These are phyloP conservation scores for Trametes punicea DNA, from an alignment of 768 basidiomycete species.

Conservation along the genomic window DNA sequence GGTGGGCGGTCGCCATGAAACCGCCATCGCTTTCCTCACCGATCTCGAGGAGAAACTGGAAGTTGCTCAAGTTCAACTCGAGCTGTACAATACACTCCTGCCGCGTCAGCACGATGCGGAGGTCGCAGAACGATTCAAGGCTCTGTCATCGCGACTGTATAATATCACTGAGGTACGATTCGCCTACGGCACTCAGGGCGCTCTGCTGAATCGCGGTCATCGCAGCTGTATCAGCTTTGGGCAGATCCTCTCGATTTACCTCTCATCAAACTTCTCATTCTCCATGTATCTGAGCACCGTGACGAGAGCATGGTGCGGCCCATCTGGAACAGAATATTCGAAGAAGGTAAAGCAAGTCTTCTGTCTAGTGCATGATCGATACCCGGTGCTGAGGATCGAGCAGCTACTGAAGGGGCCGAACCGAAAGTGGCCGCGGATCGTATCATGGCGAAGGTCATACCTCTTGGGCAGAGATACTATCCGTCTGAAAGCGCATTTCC, in stretches of 20 bases:
- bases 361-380: neutral
- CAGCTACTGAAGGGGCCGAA: conserved; percentile 57
- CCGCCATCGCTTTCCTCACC: conserved; percentile 92
- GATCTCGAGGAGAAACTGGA: conserved; percentile 95
- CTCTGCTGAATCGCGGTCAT: neutral
- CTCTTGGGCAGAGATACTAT: conserved; percentile 82
- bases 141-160: conserved; percentile 59
- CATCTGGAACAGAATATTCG: conserved; percentile 88
- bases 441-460: conserved; percentile 60
- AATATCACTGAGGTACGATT: conserved; percentile 81
- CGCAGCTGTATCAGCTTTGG: conserved; percentile 82
- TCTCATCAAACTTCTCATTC: conserved; percentile 80
- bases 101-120: conserved; percentile 55
- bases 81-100: conserved; percentile 68
- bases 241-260: conserved; percentile 85
- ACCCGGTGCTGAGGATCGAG: neutral
- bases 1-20: conserved; percentile 72
- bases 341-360: conserved; percentile 53
- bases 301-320: conserved; percentile 78
- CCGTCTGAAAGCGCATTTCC: conserved; percentile 92
- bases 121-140: conserved; percentile 58
- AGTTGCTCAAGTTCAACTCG: conserved; percentile 95
- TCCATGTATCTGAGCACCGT: conserved; percentile 91
- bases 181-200: neutral
- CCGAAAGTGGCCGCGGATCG: conserved; percentile 54